Conservation (phyloP, 495 filamentous ascomycete species). For the Cladorrhinum samala region DNA sequence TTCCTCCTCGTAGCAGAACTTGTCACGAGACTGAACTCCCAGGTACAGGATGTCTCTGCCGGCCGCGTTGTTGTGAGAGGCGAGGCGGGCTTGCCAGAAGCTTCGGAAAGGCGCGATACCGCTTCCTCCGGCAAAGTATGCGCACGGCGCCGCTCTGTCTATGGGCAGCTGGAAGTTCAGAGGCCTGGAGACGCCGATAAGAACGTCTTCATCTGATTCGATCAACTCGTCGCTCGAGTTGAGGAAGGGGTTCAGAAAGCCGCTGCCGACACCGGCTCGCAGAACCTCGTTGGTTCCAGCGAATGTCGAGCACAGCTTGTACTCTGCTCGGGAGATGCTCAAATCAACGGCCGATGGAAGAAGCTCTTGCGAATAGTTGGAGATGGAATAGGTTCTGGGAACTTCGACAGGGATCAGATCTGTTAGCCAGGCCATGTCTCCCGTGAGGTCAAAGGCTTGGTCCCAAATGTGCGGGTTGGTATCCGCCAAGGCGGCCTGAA, state of each 20-base stretch:
- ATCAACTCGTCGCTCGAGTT: slow-evolving; percentile 27
- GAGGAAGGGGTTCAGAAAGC: slow-evolving; percentile 42
- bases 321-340: slow-evolving; percentile 43
- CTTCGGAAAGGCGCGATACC: slow-evolving; percentile 48
- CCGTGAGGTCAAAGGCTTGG: slow-evolving; percentile 34
- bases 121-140: slow-evolving; percentile 46
- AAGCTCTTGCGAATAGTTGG: slow-evolving; percentile 39
- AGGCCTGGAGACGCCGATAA: slow-evolving; percentile 44
- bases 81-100: slow-evolving; percentile 43
- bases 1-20: slow-evolving; percentile 47
- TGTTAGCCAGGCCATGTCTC: slow-evolving; percentile 38
- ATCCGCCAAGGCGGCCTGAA: slow-evolving; percentile 38
- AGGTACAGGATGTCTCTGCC: slow-evolving; percentile 46
- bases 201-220: slow-evolving; percentile 32
- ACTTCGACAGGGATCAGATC: slow-evolving; percentile 43
- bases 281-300: slow-evolving; percentile 24
- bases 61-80: slow-evolving; percentile 26
- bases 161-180: slow-evolving; percentile 46
- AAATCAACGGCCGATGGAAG: slow-evolving; percentile 44
- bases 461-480: slow-evolving; percentile 44
- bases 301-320: slow-evolving; percentile 38
- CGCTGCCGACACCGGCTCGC: slow-evolving; percentile 42
- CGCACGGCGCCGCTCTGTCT: slow-evolving; percentile 39
- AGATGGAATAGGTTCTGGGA: slow-evolving; percentile 46
- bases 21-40: slow-evolving; percentile 45